Conservation (phyloP, 2,329 filamentous ascomycete genomes). For the Anisogramma anomala region DNA sequence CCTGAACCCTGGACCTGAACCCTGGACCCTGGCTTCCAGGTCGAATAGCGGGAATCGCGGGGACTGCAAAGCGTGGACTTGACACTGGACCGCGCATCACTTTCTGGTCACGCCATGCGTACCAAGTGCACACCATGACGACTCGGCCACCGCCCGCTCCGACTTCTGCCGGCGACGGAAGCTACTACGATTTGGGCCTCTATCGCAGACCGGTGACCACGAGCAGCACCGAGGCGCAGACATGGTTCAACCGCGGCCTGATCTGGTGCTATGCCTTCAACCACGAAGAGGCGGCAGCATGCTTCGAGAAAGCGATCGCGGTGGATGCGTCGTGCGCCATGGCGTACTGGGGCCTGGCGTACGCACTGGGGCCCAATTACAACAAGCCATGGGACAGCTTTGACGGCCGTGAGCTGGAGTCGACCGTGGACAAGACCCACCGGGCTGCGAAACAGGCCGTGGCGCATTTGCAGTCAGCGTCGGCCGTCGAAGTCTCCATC, state of each 20-base stretch:
- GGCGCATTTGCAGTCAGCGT: constrained; percentile 20
- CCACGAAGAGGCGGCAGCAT: constrained; percentile 56
- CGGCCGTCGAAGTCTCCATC: constrained; percentile 48
- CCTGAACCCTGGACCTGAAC: no score
- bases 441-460: constrained; percentile 21
- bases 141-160: constrained; percentile 4
- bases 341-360: constrained; percentile 61
- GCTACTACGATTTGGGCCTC: constrained; percentile 52
- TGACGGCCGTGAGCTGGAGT: constrained; percentile 45
- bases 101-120: no score
- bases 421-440: constrained; percentile 30
- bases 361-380: constrained; percentile 62
- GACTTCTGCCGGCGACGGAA: constrained; percentile 11
- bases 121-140: not conserved
- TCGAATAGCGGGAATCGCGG: no score
- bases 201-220: constrained; percentile 47
- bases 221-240: constrained; percentile 37
- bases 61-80: no score
- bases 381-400: constrained; percentile 69
- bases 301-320: constrained; percentile 49
- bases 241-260: constrained; percentile 63
- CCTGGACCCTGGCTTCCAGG: no score
- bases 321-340: constrained; percentile 46
- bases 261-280: constrained; percentile 68
- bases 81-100: no score